These are phyloP conservation scores for Geranium rotundifolium DNA, from an alignment of 345 rosid species.

Conservation along the genomic window DNA sequence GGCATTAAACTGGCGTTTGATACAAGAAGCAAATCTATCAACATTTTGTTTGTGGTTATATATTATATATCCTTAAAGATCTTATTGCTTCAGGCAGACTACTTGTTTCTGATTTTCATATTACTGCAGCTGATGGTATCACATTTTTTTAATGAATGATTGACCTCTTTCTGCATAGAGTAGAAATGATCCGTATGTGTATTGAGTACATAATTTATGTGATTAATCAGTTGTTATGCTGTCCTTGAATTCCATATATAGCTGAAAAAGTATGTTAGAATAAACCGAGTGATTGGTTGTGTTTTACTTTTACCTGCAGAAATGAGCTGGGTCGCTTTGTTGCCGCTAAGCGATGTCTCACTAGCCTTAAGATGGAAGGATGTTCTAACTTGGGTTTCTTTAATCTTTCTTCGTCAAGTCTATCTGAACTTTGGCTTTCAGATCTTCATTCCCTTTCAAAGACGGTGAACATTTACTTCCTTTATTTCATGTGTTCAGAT, in stretches of 20 bases:
- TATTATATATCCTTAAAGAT: no score
- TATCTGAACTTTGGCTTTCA: constrained; percentile 84
- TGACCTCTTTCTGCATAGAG: background rate
- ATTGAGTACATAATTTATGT: background rate
- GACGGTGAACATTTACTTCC: constrained; percentile 36
- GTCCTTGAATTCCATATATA: no score
- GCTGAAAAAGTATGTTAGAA: background rate
- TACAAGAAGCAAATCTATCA: background rate
- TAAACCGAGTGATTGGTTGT: background rate
- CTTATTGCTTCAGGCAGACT: background rate
- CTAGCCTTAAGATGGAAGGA: constrained; percentile 86
- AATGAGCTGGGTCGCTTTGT: constrained; percentile 93
- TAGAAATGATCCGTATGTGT: background rate
- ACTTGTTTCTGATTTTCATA: background rate
- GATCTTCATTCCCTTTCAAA: constrained; percentile 66
- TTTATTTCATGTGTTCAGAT: background rate
- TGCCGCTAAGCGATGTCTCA: constrained; percentile 74
- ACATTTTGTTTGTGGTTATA: background rate
- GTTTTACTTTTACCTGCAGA: constrained; percentile 25
- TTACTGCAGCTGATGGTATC: background rate
- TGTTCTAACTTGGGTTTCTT: constrained; percentile 80
- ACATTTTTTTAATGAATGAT: background rate
- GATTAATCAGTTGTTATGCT: no score
- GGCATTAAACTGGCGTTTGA: background rate
- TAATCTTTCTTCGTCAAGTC: constrained; percentile 67